Conservation (phyloP, 2,329 filamentous ascomycete species). For the Tolypocladium amazonense region DNA sequence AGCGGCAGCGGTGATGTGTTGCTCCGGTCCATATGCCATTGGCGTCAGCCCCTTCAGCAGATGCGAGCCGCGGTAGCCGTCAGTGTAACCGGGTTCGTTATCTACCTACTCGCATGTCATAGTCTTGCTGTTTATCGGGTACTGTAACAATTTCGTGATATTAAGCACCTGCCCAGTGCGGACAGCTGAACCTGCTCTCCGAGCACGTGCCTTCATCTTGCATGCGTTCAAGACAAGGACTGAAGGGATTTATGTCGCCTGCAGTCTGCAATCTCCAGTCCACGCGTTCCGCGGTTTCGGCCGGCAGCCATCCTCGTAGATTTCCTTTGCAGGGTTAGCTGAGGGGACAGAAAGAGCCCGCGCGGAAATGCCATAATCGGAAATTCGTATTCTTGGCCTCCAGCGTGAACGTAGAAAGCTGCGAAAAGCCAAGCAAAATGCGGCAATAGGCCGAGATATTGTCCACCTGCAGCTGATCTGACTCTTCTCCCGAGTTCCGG, state of each 20-base stretch:
- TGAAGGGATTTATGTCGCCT: too few species aligned
- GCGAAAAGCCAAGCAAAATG: not conserved
- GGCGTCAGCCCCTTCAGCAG: not conserved
- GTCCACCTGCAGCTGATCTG: not conserved
- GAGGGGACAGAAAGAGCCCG: not conserved
- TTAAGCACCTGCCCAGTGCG: not conserved
- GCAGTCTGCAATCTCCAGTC: not conserved
- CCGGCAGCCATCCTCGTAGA: not conserved
- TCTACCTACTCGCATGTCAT: too few species aligned
- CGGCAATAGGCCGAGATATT: not conserved
- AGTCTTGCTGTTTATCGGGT: too few species aligned
- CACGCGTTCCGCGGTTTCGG: not conserved
- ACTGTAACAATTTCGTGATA: too few species aligned
- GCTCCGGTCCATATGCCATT: not conserved
- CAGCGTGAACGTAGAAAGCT: not conserved
- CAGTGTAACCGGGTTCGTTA: not conserved
- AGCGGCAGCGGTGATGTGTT: not conserved
- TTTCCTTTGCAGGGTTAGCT: not conserved
- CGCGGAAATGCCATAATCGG: not conserved
- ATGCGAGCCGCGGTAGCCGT: not conserved
- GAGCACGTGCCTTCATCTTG: not conserved
- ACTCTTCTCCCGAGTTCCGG: not conserved
- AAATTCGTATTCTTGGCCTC: not conserved
- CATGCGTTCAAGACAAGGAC: not conserved
- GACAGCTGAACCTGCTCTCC: not conserved